Evolutionary conservation across 495 filamentous ascomycete genomes (phyloP).

Genomic region (Penicillium dipodomyicola): DNA sequence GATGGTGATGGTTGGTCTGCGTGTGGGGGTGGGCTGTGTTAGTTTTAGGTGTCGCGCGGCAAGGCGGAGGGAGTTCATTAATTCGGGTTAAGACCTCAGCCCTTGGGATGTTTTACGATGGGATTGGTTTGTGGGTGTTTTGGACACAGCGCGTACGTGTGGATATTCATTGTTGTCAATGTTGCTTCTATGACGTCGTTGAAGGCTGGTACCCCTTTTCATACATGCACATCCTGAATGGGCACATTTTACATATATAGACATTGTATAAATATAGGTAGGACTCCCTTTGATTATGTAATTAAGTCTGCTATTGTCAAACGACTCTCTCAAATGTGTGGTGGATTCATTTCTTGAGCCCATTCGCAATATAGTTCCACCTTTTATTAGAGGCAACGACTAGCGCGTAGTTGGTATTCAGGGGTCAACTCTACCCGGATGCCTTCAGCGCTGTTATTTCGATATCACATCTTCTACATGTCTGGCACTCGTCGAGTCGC

Average conservation of each 20-base stretch:
- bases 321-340: background rate
- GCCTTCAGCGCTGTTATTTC: background rate
- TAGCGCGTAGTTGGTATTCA: background rate
- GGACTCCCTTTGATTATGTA: background rate
- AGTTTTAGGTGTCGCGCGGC: conserved; percentile 10
- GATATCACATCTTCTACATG: background rate
- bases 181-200: background rate
- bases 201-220: background rate
- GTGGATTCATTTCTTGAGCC: background rate
- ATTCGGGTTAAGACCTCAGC: background rate
- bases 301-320: background rate
- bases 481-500: no score
- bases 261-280: background rate
- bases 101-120: background rate
- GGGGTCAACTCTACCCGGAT: background rate
- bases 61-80: conserved; percentile 15
- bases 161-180: background rate
- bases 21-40: conserved; percentile 5
- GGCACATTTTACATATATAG: background rate
- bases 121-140: background rate
- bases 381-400: background rate
- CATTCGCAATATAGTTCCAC: background rate
- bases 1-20: background rate
- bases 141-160: background rate
- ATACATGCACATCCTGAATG: background rate